Conservation (phyloP, 805 yeast species). For the Zygosaccharomyces kombuchaensis region DNA sequence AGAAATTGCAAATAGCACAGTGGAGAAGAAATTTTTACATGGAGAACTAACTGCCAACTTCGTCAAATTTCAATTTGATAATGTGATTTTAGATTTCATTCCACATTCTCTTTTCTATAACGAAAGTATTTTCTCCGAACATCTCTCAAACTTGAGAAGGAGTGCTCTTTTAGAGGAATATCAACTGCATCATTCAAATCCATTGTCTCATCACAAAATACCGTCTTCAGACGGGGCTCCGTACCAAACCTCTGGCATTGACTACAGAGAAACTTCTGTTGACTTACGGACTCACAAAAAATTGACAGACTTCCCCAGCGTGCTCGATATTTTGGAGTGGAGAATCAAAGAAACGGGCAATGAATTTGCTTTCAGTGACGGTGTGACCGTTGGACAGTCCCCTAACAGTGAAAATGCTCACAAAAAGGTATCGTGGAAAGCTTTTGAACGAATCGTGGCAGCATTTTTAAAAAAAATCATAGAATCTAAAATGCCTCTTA, state of each 20-base stretch:
- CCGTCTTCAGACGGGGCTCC: constrained; percentile 7
- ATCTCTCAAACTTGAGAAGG: constrained; percentile 62
- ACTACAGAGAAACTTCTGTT: constrained; percentile 64
- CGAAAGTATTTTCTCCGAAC: constrained; percentile 39
- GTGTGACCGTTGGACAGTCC: constrained; percentile 33
- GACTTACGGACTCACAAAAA: constrained; percentile 78
- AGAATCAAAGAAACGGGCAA: constrained; percentile 73
- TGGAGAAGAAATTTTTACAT: constrained; percentile 71
- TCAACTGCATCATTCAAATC: constrained; percentile 2
- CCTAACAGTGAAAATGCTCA: constrained; percentile 39
- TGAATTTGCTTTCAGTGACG: constrained; percentile 62
- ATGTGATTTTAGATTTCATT: constrained; percentile 33
- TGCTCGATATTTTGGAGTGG: constrained; percentile 73
- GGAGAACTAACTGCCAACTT: constrained; percentile 78
- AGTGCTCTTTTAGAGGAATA: constrained; percentile 46
- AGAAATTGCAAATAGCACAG: constrained; percentile 85
- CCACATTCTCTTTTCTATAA: constrained; percentile 34
- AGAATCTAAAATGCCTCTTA: constrained; percentile 56
- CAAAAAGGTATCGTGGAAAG: constrained; percentile 69
- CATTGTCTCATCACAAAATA: neutral
- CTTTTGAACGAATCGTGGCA: constrained; percentile 70
- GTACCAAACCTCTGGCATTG: constrained; percentile 77
- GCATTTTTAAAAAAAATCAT: constrained; percentile 69
- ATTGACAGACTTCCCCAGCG: constrained; percentile 63
- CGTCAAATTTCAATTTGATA: constrained; percentile 58